These are phyloP conservation scores for Ogataea glucozyma DNA, from an alignment of 805 yeast species.

Conservation along the genomic window DNA sequence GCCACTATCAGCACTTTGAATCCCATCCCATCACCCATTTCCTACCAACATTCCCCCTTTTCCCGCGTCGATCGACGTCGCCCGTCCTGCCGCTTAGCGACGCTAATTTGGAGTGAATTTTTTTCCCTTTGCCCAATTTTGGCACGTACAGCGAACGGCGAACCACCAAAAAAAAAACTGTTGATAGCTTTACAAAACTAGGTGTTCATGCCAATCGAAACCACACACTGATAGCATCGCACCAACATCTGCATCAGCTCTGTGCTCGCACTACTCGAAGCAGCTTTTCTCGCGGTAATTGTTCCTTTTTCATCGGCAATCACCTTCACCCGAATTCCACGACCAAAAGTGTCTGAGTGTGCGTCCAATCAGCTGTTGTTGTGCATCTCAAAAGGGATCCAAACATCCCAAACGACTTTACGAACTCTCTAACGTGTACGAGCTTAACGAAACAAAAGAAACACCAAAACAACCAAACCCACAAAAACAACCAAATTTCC, in stretches of 20 bases:
- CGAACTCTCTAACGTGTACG: constrained; percentile 1
- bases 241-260: not conserved
- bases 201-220: not conserved
- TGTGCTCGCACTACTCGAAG: not conserved
- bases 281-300: not conserved
- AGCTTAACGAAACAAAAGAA: constrained; percentile 1
- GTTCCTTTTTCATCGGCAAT: too few species aligned
- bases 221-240: not conserved
- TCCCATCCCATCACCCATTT: too few species aligned
- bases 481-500: not conserved
- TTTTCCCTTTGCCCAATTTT: constrained; percentile 4
- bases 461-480: constrained; percentile 1
- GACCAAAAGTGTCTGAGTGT: too few species aligned
- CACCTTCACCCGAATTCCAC: too few species aligned
- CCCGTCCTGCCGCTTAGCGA: not conserved
- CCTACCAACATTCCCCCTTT: not conserved
- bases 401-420: constrained; percentile 3
- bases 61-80: not conserved
- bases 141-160: constrained; percentile 9
- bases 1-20: too few species aligned
- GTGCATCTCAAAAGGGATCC: not conserved
- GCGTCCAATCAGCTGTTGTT: constrained; percentile 6
- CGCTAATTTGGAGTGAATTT: not conserved
- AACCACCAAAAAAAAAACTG: constrained; percentile 1
- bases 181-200: not conserved